phyloP scores from a whole-genome alignment of 306 rosid genomes.

The Cucurbita moschata region DNA sequence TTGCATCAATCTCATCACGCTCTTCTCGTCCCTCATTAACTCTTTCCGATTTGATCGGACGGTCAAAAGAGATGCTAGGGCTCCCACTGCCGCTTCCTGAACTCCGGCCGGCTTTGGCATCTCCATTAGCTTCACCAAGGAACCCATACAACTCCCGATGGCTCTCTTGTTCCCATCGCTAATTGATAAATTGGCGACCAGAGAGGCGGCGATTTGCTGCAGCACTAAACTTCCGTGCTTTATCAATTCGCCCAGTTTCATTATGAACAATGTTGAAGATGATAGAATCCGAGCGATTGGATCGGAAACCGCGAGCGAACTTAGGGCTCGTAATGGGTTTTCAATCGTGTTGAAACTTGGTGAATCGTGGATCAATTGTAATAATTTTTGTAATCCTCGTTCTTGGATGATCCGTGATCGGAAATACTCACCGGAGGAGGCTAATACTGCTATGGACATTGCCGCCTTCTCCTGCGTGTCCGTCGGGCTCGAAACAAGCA shows the following conservation, averaged over 20 bases:
- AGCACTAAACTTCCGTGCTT: conserved; percentile 26
- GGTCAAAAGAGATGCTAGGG: conserved; percentile 21
- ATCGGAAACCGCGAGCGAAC: conserved; percentile 27
- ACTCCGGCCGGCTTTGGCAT: conserved; percentile 39
- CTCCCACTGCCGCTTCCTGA: conserved; percentile 31
- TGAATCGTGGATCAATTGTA: conserved; percentile 34
- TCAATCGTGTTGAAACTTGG: conserved; percentile 22
- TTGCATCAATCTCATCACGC: conserved; percentile 34
- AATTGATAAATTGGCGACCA: conserved; percentile 16
- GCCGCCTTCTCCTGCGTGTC: conserved; percentile 33
- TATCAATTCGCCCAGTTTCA: conserved; percentile 28
- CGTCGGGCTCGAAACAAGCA: conserved; percentile 22
- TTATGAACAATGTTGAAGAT: conserved; percentile 26
- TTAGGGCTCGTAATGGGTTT: conserved; percentile 24
- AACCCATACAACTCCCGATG: conserved; percentile 30
- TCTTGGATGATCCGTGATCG: conserved; percentile 30
- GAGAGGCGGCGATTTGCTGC: conserved; percentile 33
- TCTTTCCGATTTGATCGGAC: conserved; percentile 47
- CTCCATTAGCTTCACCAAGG: conserved; percentile 44
- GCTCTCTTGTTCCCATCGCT: conserved; percentile 50
- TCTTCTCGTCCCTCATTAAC: conserved; percentile 38
- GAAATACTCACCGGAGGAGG: conserved; percentile 34
- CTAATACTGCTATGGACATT: conserved; percentile 20
- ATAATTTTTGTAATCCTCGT: conserved; percentile 29
- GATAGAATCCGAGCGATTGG: conserved; percentile 19